Percentiles rank a stretch among this genome's conserved stretches.
These are phyloP conservation scores for Pleurotus djamor DNA, from an alignment of 768 basidiomycete species.

Conservation along the genomic window DNA sequence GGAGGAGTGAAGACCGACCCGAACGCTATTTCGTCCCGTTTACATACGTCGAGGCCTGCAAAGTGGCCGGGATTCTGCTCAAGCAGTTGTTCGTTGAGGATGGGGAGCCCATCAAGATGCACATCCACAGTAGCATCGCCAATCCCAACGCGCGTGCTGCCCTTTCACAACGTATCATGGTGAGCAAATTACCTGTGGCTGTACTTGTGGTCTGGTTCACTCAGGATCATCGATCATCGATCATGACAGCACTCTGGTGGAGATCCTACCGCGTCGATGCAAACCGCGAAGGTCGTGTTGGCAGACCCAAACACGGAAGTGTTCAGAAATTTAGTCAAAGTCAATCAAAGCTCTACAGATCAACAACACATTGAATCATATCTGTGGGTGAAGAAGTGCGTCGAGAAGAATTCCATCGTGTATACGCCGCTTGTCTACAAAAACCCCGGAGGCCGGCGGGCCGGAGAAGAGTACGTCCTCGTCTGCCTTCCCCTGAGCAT, in stretches of 20 bases:
- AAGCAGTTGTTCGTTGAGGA: conserved; percentile 76
- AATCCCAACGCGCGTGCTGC: conserved; percentile 71
- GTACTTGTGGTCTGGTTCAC: too few species aligned
- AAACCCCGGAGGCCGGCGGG: conserved; percentile 77
- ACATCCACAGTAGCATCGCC: conserved; percentile 79
- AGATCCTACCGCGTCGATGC: conserved; percentile 67
- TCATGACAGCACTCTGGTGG: conserved; percentile 71
- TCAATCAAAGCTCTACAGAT: conserved; percentile 63
- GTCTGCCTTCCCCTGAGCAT: background rate
- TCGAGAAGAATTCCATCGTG: conserved; percentile 60
- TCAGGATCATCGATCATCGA: too few species aligned
- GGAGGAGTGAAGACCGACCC: conserved; percentile 67
- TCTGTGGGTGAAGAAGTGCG: conserved; percentile 82
- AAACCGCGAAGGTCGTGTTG: conserved; percentile 72
- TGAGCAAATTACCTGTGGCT: conserved; percentile 17
- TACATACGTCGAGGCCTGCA: conserved; percentile 84
- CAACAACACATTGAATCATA: conserved; percentile 83
- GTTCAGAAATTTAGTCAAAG: conserved; percentile 71
- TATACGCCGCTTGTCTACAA: conserved; percentile 82
- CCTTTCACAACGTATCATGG: conserved; percentile 71
- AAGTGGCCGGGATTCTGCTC: conserved; percentile 68
- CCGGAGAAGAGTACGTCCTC: conserved; percentile 74
- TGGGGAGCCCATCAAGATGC: conserved; percentile 66
- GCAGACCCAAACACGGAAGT: conserved; percentile 80
- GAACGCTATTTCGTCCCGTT: conserved; percentile 79